Conservation (phyloP, 2,329 filamentous ascomycete genomes). For the Fusarium decemcellulare region DNA sequence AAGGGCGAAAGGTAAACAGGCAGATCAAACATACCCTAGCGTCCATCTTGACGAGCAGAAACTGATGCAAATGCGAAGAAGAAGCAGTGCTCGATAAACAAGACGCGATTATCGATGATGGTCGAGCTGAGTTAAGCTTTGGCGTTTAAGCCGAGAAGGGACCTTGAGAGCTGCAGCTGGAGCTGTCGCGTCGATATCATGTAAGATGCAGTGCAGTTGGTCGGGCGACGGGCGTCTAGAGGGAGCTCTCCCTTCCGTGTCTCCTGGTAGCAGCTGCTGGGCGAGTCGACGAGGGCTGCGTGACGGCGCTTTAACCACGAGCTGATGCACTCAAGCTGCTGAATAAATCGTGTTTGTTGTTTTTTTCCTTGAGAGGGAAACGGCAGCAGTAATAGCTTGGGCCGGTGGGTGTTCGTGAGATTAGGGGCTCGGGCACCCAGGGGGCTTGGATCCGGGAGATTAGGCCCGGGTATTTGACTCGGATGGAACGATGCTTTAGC, state of each 20-base stretch:
- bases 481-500: constrained; percentile 29
- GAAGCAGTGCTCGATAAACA: constrained; percentile 33
- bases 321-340: constrained; percentile 3
- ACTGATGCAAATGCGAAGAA: constrained; percentile 28
- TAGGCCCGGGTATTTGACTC: constrained; percentile 41
- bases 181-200: constrained; percentile 39
- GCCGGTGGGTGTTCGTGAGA: constrained; percentile 41
- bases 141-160: constrained; percentile 26
- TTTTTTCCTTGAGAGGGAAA: constrained; percentile 31
- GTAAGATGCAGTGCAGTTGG: constrained; percentile 35
- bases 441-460: constrained; percentile 43
- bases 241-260: constrained; percentile 10
- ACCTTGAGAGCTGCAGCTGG: constrained; percentile 22
- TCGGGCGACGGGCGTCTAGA: constrained; percentile 23
- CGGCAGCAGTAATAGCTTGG: constrained; percentile 30
- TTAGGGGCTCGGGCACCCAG: constrained; percentile 46
- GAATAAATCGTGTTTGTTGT: constrained; percentile 35
- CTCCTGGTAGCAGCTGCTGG: constrained; percentile 20
- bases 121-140: constrained; percentile 20
- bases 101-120: constrained; percentile 40
- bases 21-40: constrained; percentile 50
- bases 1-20: constrained; percentile 28
- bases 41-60: constrained; percentile 49
- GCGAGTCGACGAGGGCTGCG: constrained; percentile 21
- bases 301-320: constrained; percentile 7